Evolutionary conservation across 2,329 filamentous ascomycete genomes (phyloP).

Genomic region (Botryotinia convoluta): DNA sequence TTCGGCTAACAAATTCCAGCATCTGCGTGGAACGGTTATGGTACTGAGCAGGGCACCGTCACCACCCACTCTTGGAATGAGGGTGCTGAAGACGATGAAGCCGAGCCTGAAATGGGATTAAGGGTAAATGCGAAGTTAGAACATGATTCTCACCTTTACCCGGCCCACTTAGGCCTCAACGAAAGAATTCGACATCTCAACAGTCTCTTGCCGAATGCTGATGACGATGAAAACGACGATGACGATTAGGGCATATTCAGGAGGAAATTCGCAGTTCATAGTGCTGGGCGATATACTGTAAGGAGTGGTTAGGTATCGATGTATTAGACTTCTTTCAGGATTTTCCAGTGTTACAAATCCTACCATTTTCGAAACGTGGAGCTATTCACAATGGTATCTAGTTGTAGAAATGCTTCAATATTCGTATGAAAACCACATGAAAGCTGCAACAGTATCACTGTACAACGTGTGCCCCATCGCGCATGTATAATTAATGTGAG

Average conservation of each 20-base stretch:
- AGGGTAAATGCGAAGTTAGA: conserved; percentile 43
- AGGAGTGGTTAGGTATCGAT: not conserved
- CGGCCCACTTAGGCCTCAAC: not conserved
- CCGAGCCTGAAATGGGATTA: conserved; percentile 48
- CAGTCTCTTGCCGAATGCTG: not conserved
- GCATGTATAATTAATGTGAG: not conserved
- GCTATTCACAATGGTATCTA: not conserved
- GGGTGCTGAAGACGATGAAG: conserved; percentile 56
- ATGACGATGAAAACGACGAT: not conserved
- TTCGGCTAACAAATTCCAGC: conserved; percentile 43
- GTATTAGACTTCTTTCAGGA: not conserved
- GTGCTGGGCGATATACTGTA: too few relatives aligned
- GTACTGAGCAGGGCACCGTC: conserved; percentile 61
- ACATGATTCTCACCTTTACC: conserved; percentile 29
- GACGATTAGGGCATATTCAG: not conserved
- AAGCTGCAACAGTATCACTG: not conserved
- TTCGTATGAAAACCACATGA: not conserved
- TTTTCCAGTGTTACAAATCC: not conserved
- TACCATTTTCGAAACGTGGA: not conserved
- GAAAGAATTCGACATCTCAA: not conserved
- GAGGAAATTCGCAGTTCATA: not conserved
- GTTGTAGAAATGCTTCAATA: not conserved
- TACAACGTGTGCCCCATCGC: not conserved
- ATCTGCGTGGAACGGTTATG: conserved; percentile 69
- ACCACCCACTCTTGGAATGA: conserved; percentile 68